A percentile compares a stretch with the other conserved stretches of the same genome.
phyloP scores from a whole-genome alignment of 2,329 filamentous ascomycete genomes.

The Alternaria metachromatica region DNA sequence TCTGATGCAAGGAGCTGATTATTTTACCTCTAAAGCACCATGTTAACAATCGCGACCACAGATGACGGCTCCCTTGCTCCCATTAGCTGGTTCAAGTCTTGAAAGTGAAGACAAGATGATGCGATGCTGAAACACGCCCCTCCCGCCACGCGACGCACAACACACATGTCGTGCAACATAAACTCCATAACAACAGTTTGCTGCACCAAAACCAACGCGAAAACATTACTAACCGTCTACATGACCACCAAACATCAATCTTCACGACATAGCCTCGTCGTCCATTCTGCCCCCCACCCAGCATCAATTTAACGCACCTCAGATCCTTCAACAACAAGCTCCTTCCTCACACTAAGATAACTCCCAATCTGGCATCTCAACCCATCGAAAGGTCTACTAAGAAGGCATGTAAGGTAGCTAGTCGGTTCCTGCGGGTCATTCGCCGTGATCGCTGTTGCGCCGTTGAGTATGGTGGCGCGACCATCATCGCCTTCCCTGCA shows the following conservation, averaged over 20 bases:
- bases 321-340: slow-evolving; percentile 2
- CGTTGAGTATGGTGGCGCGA: background rate
- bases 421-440: slow-evolving; percentile 19
- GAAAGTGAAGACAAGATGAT: background rate
- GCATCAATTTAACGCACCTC: background rate
- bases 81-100: fast-evolving
- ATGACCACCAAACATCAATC: fast-evolving
- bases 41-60: too few species aligned
- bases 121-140: background rate
- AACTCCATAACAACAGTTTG: background rate
- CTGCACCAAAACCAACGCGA: fast-evolving
- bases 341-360: slow-evolving; percentile 13
- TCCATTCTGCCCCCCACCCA: background rate
- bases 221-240: fast-evolving
- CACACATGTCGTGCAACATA: background rate
- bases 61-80: fast-evolving
- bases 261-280: background rate
- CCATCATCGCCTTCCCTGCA: background rate
- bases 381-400: slow-evolving; percentile 21
- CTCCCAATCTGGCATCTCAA: slow-evolving; percentile 21
- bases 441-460: slow-evolving; percentile 16
- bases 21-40: fast-evolving
- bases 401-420: slow-evolving; percentile 24
- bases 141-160: background rate
- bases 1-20: background rate